These are phyloP conservation scores for Tephrocybe sp. DNA, from an alignment of 768 basidiomycete species.

Conservation along the genomic window DNA sequence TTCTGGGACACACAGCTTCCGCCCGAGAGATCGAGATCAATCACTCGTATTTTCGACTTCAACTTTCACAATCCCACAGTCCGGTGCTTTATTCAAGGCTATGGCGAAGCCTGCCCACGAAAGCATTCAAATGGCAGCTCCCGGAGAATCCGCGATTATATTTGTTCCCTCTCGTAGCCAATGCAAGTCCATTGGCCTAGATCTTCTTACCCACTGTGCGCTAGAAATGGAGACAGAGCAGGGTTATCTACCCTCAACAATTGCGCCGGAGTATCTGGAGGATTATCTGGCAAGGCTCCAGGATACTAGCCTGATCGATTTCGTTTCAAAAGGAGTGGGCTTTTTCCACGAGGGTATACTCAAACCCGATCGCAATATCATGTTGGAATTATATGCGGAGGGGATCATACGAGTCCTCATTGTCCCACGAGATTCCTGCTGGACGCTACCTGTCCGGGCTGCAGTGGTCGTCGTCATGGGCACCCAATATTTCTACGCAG, in stretches of 20 bases:
- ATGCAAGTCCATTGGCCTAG: slow-evolving; percentile 70
- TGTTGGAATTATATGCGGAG: slow-evolving; percentile 80
- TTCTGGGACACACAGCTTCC: slow-evolving; percentile 69
- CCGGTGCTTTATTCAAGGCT: slow-evolving; percentile 82
- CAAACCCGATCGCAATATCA: slow-evolving; percentile 64
- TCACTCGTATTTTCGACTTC: slow-evolving; percentile 66
- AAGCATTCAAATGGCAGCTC: slow-evolving; percentile 53
- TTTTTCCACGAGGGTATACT: slow-evolving; percentile 78
- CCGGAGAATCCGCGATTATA: slow-evolving; percentile 60
- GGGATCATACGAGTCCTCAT: slow-evolving; percentile 80
- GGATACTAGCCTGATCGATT: slow-evolving; percentile 65
- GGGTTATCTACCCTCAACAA: slow-evolving; percentile 62
- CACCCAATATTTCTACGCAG: slow-evolving; percentile 74
- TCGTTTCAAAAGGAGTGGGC: slow-evolving; percentile 83
- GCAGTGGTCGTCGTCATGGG: slow-evolving; percentile 87
- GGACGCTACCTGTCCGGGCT: slow-evolving; percentile 86
- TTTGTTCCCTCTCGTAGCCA: slow-evolving; percentile 88
- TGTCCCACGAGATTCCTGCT: slow-evolving; percentile 81
- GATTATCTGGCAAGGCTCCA: slow-evolving; percentile 57
- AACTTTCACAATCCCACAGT: slow-evolving; percentile 85
- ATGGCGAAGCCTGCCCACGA: slow-evolving; percentile 91
- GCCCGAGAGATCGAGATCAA: slow-evolving; percentile 81
- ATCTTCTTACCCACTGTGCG: slow-evolving; percentile 87
- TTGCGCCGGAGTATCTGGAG: slow-evolving; percentile 57
- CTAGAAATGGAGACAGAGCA: slow-evolving; percentile 66